Evolutionary conservation across 495 filamentous ascomycete species (phyloP), one percentile per base, ranked within the genome.

Genomic region (Penicillium atrosanguineum): DNA sequence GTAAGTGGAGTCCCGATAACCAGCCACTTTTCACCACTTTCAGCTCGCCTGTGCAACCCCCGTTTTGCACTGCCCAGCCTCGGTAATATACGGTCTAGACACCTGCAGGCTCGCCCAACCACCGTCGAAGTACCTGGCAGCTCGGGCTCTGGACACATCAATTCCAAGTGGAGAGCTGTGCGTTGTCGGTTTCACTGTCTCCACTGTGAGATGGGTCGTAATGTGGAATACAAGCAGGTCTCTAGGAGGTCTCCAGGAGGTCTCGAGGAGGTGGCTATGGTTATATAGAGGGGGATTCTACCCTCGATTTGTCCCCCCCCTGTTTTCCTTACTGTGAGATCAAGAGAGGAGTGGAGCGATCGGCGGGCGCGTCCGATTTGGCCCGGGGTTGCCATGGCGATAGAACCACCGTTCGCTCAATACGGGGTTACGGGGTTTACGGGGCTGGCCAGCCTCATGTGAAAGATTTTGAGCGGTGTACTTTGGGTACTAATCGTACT

Each of bases 51-150:
- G 31, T 29, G 18, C n/a, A 21, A 16, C 14, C 42, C n/a, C 42
- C 41, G 15, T 20, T 20, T 7, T 28, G 21, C 26, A 12, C 21
- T 15, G 18, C 55, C 52, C 52, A 53, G 49, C 53, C 57, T 60
- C 57, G 48, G 55, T 52, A 57, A 43, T 48, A 46, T 25, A 19
- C 16, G 44, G 53, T 61, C 58, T 61, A 61, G 58, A 60, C 48
- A 19, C 38, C 40, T 60, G 57, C 57, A 60, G 40, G 48, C 44
- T 34, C 46, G 57, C 48, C 48, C 34, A 20, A 44, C 15, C 31
- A n/a, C 16, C 14, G 8, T 26, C 21, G 31, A 14, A 12, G 14
- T 4, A 14, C 11, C 9, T 11, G 31, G 31, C 31, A 14, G 9
- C 12, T 19, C n/a, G 16, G 16, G 16, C 8, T 14, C 38, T 40